phyloP scores from a whole-genome alignment of 2,329 filamentous ascomycete genomes.

The Xylaria hypoxylon region DNA sequence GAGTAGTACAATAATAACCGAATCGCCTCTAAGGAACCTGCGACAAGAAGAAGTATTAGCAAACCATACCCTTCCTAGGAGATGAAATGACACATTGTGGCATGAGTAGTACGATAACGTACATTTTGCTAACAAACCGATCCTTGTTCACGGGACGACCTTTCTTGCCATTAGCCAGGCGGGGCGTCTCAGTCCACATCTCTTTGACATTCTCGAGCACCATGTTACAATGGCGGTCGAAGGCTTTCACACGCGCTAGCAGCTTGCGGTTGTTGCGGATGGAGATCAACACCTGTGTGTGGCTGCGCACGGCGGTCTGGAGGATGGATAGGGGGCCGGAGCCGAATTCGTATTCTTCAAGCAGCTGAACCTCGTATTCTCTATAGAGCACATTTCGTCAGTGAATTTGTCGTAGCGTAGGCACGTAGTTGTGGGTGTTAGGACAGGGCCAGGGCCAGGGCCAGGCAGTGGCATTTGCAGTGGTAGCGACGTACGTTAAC shows the following conservation, averaged over 20 bases:
- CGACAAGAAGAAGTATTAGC: constrained; percentile 23
- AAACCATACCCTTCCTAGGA: neutral
- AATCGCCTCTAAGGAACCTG: constrained; percentile 88
- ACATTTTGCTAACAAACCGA: constrained; percentile 98
- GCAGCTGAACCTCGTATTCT: constrained; percentile 67
- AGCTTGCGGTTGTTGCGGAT: constrained; percentile 99
- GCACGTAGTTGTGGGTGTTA: constrained; percentile 32
- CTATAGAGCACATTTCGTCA: constrained; percentile 40
- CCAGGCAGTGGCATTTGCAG: constrained; percentile 6
- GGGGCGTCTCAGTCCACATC: constrained; percentile 98
- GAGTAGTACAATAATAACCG: constrained; percentile 86
- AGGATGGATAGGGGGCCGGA: constrained; percentile 90
- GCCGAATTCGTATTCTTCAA: constrained; percentile 83
- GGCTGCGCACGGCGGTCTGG: constrained; percentile 93
- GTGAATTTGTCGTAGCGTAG: neutral
- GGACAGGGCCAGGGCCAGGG: constrained; percentile 26
- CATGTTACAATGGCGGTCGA: constrained; percentile 99
- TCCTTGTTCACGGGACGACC: constrained; percentile 96
- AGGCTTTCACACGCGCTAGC: constrained; percentile 96
- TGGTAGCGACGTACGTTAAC: constrained; percentile 78
- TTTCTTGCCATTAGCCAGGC: constrained; percentile 85
- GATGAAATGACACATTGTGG: neutral
- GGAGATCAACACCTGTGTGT: constrained; percentile 95
- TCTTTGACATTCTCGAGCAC: constrained; percentile 97
- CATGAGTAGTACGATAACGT: constrained; percentile 51